Evolutionary conservation across 2,329 filamentous ascomycete genomes (phyloP), one percentile per base, ranked within the genome.

Genomic region (Apiospora kogelbergensis): DNA sequence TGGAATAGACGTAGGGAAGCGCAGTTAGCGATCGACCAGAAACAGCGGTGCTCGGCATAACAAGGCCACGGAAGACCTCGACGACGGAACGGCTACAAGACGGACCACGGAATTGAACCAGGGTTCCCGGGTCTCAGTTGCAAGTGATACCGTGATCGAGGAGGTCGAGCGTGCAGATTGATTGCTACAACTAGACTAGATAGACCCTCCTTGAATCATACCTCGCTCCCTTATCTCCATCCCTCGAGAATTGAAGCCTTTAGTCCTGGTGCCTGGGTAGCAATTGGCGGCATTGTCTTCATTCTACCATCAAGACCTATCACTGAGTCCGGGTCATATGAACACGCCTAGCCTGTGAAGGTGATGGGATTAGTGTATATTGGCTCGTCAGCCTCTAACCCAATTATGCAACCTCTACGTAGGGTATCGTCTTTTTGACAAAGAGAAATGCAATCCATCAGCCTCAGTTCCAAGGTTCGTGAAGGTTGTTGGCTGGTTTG

Each of bases 331-430:
- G 30, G 53, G 53, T 60, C 53, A 60, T 60, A 37, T 60, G 53
- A 60, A 60, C 53, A 30, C n/a, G 26, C 6, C 30, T 60, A 33
- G 53, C 37, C 53, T 37, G 53, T 30, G 30, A 37, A 30, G 33
- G 53, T 33, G 53, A 37, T 60, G 53, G 17, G 53, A n/a, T 60
- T 60, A 60, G 53, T 60, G 30, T 60, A 11, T 17, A n/a, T 37
- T 37, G 53, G 53, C 53, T 60, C 53, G 53, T 60, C 53, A 60
- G 53, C 53, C 53, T 37, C 30, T 60, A 37, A 60, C 30, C 53
- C 53, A 60, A 60, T 60, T 60, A 60, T 60, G 53, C 53, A 60
- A 60, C 53, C 53, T 37, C 53, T 60, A 60, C 53, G 53, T 60
- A n/a, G 26, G 53, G 26, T 26, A 30, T 57, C 48, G 48, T 57